A percentile compares a stretch with the other conserved stretches of the same genome.
Conservation (phyloP, 129 eudicot genomes). For the Glebionis coronaria region DNA sequence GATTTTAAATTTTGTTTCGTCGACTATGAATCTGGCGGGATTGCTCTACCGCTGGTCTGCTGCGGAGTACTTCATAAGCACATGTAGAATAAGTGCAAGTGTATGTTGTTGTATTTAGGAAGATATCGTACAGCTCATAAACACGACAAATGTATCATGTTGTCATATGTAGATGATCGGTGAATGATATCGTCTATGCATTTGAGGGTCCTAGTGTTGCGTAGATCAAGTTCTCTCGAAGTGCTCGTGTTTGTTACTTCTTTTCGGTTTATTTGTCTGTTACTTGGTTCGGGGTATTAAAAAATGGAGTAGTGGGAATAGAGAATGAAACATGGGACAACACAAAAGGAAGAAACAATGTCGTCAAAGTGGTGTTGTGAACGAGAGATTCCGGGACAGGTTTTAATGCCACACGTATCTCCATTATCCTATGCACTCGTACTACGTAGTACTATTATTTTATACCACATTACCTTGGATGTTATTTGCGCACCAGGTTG, state of each 20-base stretch:
- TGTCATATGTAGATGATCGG: not conserved
- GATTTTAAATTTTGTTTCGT: not conserved
- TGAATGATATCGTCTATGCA: not conserved
- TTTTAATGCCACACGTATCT: constrained; percentile 23
- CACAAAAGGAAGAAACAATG: constrained; percentile 28
- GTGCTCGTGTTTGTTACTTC: not conserved
- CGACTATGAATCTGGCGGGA: not conserved
- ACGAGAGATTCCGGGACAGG: constrained; percentile 29
- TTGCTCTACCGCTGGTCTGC: too few species aligned
- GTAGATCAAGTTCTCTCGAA: not conserved
- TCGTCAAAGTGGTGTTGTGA: constrained; percentile 35
- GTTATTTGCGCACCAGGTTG: not conserved
- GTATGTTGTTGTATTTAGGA: constrained; percentile 12
- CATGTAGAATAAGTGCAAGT: constrained; percentile 15
- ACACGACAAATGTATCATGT: constrained; percentile 8
- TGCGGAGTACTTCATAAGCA: constrained; percentile 3
- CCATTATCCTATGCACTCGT: constrained; percentile 4
- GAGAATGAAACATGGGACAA: constrained; percentile 32
- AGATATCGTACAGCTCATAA: not conserved
- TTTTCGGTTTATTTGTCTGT: not conserved
- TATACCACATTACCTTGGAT: too few species aligned
- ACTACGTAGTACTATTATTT: not conserved
- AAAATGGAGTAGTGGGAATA: constrained; percentile 7
- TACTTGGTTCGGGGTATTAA: not conserved
- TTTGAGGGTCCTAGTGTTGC: not conserved